Evolutionary conservation across 2,329 filamentous ascomycete genomes (phyloP), one percentile per base, ranked within the genome.

Genomic region (Neofusicoccum parvum): DNA sequence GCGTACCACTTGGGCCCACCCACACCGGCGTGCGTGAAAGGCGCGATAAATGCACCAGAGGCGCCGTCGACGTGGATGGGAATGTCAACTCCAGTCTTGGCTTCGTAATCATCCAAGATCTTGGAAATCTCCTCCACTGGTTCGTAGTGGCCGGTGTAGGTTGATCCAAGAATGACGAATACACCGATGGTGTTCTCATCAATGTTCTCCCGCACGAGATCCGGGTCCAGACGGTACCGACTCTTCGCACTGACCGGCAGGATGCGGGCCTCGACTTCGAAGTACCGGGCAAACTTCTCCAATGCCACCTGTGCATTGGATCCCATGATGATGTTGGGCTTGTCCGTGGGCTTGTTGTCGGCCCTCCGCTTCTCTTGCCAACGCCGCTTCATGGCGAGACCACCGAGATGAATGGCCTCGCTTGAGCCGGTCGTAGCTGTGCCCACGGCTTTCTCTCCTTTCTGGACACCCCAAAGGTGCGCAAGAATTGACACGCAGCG

Each of bases 171-270:
- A 62, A 92, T 92, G 0, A 90, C 87, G 71, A 90, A 92, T 0
- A 92, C 80, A n/a, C 90, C 90, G 69, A 92, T 91, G 0, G 90
- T 92, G 69, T 92, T 92, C 76, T 92, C 89, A 67, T 92, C 89
- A 39, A 92, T 83, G 68, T 89, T 89, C 70, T 91, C 74, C 71
- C 84, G 86, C 0, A 91, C 87, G 32, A 88, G 76, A 3, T 86
- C 81, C 0, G 89, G 86, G 69, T 92, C 88, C 7, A 92, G 80
- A 37, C 87, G 80, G 72, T 82, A 89, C 6, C 83, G 80, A 65
- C 86, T 88, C 72, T 86, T 83, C 69, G 84, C 81, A 60, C 82
- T 87, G 11, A 90, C 89, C 17, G 85, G 87, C 56, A 88, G 76
- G 65, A 89, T 89, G 53, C 85, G 82, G 27, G 87, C 85, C 72